phyloP scores from a whole-genome alignment of 2,329 filamentous ascomycete genomes.

The Thelonectria discophora region DNA sequence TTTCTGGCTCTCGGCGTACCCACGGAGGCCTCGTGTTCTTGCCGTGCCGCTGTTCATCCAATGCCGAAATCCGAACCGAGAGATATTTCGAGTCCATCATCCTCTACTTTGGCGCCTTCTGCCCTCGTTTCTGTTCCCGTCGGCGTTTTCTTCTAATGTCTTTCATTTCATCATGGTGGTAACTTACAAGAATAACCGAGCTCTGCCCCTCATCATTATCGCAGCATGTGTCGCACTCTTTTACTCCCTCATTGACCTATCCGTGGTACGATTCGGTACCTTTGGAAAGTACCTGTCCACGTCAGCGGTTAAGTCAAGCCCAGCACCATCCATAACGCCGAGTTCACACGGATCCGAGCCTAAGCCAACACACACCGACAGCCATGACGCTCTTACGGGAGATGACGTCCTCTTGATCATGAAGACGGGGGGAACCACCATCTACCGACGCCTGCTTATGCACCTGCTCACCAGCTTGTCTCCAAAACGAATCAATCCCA shows the following conservation, averaged over 20 bases:
- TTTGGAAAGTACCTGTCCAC: background rate
- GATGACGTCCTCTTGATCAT: constrained; percentile 39
- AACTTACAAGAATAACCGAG: background rate
- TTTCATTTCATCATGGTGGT: background rate
- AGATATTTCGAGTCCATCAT: too few species aligned
- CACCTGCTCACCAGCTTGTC: constrained; percentile 34
- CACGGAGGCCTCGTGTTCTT: too few species aligned
- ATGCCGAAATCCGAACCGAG: too few species aligned
- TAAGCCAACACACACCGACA: background rate
- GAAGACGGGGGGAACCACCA: constrained; percentile 39
- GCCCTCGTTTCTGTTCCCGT: too few species aligned
- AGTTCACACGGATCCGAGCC: background rate
- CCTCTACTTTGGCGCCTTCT: too few species aligned
- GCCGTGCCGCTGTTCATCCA: too few species aligned
- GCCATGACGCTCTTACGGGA: constrained; percentile 1
- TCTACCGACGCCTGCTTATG: constrained; percentile 40
- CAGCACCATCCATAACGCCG: background rate
- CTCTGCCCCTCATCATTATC: background rate
- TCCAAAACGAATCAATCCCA: constrained; percentile 20
- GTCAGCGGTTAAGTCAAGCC: background rate
- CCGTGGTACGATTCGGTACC: background rate
- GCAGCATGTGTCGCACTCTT: background rate
- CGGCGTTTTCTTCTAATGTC: background rate
- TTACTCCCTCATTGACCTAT: background rate
- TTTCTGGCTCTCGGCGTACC: too few species aligned